These are phyloP conservation scores for Drechslera avenae DNA, from an alignment of 2,329 filamentous ascomycete species.

Conservation along the genomic window DNA sequence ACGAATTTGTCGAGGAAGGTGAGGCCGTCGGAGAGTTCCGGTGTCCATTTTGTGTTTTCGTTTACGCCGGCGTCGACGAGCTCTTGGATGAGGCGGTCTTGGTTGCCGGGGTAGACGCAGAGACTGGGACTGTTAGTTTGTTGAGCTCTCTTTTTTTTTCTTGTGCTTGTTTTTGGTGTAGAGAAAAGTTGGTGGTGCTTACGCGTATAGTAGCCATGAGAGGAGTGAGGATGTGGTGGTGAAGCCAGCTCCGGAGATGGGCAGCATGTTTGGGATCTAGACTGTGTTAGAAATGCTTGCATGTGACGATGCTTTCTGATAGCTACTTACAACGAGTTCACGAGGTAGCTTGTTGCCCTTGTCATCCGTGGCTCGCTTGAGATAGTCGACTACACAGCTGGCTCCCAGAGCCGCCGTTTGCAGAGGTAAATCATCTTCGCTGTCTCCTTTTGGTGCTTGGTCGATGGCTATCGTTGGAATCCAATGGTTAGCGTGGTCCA, in stretches of 20 bases:
- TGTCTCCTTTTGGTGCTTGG: slow-evolving; percentile 14
- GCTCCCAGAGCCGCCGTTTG: slow-evolving; percentile 46
- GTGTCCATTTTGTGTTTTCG: slow-evolving; percentile 25
- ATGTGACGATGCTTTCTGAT: too few relatives aligned
- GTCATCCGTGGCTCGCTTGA: slow-evolving; percentile 28
- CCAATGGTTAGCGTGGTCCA: too few relatives aligned
- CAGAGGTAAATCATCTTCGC: slow-evolving; percentile 26
- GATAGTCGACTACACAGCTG: slow-evolving; percentile 30
- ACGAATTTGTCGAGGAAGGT: slow-evolving; percentile 27
- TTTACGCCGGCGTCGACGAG: slow-evolving; percentile 25
- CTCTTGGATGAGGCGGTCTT: slow-evolving; percentile 29
- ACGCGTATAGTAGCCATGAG: slow-evolving; percentile 26
- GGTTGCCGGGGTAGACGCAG: slow-evolving; percentile 23
- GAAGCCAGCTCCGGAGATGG: slow-evolving; percentile 22
- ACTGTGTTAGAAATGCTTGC: background rate
- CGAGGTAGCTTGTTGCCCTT: slow-evolving; percentile 27
- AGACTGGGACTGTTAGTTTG: background rate
- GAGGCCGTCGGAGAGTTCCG: slow-evolving; percentile 24
- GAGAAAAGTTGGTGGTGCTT: background rate
- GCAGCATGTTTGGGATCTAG: slow-evolving; percentile 16
- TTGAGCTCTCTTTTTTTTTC: too few relatives aligned
- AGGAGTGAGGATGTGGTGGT: slow-evolving; percentile 30
- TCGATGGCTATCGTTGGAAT: slow-evolving; percentile 1
- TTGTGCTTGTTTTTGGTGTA: background rate
- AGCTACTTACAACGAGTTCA: slow-evolving; percentile 8